phyloP scores from a whole-genome alignment of 2,329 filamentous ascomycete species.

The Thielaviopsis populi region DNA sequence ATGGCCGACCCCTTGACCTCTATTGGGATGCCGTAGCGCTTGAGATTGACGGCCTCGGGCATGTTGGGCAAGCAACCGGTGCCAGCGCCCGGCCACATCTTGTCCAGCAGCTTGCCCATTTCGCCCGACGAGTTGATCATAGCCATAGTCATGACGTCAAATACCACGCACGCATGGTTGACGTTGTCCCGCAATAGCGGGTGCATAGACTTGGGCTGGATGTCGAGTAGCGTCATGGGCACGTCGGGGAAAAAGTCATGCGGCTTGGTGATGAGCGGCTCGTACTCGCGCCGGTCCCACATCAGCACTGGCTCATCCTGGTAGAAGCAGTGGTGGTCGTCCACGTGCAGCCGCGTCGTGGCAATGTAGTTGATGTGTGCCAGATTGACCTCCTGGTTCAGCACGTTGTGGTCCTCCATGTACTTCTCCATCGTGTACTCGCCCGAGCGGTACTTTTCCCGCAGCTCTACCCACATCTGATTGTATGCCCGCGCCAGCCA shows the following conservation, averaged over 20 bases:
- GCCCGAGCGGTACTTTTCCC: slow-evolving; percentile 11
- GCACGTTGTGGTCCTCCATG: slow-evolving; percentile 21
- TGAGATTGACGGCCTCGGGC: slow-evolving; percentile 33
- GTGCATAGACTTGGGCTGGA: slow-evolving; percentile 44
- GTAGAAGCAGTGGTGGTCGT: slow-evolving; percentile 39
- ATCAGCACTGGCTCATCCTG: slow-evolving; percentile 37
- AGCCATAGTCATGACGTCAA: slow-evolving; percentile 28
- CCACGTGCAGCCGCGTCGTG: slow-evolving; percentile 30
- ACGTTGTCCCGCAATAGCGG: slow-evolving; percentile 33
- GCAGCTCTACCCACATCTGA: neutral
- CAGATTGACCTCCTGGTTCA: slow-evolving; percentile 24
- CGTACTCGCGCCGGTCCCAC: slow-evolving; percentile 57
- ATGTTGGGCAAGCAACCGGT: slow-evolving; percentile 37
- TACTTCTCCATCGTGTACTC: slow-evolving; percentile 21
- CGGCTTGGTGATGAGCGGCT: slow-evolving; percentile 45
- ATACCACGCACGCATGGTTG: slow-evolving; percentile 32
- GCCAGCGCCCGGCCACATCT: slow-evolving; percentile 44
- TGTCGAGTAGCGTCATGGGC: slow-evolving; percentile 46
- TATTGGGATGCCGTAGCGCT: slow-evolving; percentile 31
- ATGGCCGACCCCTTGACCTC: slow-evolving; percentile 22
- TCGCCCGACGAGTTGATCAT: slow-evolving; percentile 27
- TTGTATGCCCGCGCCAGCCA: slow-evolving; percentile 9
- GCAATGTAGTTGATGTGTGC: slow-evolving; percentile 24
- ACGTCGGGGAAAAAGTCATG: slow-evolving; percentile 54
- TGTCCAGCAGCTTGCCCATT: slow-evolving; percentile 32